Percentiles rank a stretch among this genome's conserved stretches.
Evolutionary conservation across 352 stramenopile genomes (phyloP).

Genomic region (Elongisporangium undulatum): DNA sequence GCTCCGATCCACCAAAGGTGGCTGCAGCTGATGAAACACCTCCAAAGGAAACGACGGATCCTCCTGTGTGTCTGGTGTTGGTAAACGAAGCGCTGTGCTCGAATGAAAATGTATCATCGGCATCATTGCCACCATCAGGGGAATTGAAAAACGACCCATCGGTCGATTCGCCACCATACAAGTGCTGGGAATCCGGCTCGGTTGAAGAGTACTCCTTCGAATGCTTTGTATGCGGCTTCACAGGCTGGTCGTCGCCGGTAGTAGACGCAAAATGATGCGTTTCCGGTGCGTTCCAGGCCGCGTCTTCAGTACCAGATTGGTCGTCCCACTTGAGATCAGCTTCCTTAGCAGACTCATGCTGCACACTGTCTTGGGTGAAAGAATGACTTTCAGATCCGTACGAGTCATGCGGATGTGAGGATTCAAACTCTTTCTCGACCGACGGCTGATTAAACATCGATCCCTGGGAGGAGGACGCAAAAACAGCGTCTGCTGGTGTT

Average conservation of each 20-base stretch:
- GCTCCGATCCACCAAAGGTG: constrained; percentile 72
- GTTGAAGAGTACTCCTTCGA: background rate
- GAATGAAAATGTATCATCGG: constrained; percentile 6
- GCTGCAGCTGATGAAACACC: constrained; percentile 68
- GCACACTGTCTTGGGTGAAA: background rate
- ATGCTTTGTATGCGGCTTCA: background rate
- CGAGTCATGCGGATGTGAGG: background rate
- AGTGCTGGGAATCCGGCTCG: background rate
- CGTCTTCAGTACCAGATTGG: background rate
- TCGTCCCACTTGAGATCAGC: background rate
- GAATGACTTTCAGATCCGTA: background rate
- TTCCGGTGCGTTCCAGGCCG: background rate
- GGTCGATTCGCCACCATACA: background rate
- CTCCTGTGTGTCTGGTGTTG: background rate
- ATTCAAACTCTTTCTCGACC: background rate
- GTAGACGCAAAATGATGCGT: background rate
- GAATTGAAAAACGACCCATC: constrained; percentile 1
- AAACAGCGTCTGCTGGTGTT: background rate
- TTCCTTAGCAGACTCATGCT: background rate
- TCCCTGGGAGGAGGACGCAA: background rate
- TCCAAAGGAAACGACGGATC: constrained; percentile 59
- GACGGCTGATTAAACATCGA: background rate
- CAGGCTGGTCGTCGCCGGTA: background rate
- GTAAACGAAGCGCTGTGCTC: constrained; percentile 1
- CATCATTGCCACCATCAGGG: background rate